Percentiles rank a stretch among this genome's conserved stretches.
These are phyloP conservation scores for Aurantiochytrium sp. DNA, from an alignment of 108 stramenopile species.

Conservation along the genomic window DNA sequence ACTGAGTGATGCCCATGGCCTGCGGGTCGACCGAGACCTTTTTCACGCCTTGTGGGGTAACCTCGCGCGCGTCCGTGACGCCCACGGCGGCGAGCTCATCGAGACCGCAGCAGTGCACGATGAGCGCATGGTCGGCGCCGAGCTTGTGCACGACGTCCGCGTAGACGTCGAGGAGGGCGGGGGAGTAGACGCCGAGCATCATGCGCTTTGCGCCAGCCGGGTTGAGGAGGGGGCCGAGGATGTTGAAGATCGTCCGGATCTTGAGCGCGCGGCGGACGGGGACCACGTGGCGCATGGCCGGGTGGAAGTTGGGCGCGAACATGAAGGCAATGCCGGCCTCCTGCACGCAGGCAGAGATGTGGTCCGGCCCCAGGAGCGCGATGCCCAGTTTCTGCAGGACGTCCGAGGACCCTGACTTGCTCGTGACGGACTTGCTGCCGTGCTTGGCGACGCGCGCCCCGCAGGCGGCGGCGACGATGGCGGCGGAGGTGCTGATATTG, in stretches of 20 bases:
- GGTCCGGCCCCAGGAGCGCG: slow-evolving; percentile 73
- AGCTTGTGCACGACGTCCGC: slow-evolving; percentile 81
- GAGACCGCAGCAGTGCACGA: slow-evolving; percentile 91
- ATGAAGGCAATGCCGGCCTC: slow-evolving; percentile 82
- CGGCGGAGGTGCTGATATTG: slow-evolving; percentile 89
- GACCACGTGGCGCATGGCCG: slow-evolving; percentile 90
- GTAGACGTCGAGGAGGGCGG: slow-evolving; percentile 74
- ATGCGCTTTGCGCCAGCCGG: slow-evolving; percentile 89
- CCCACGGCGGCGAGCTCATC: slow-evolving; percentile 97
- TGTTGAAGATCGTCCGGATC: slow-evolving; percentile 91
- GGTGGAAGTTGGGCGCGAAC: slow-evolving; percentile 96
- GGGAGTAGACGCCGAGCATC: slow-evolving; percentile 94
- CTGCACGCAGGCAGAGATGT: slow-evolving; percentile 84
- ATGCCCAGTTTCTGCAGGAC: slow-evolving; percentile 91
- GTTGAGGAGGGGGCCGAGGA: slow-evolving; percentile 96
- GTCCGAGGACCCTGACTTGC: slow-evolving; percentile 83
- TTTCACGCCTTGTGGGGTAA: slow-evolving; percentile 61
- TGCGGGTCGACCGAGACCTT: slow-evolving; percentile 79
- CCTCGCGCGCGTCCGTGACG: slow-evolving; percentile 40
- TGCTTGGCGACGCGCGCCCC: slow-evolving; percentile 92
- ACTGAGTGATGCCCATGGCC: slow-evolving; percentile 74
- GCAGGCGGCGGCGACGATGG: slow-evolving; percentile 88
- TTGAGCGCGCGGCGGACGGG: slow-evolving; percentile 88
- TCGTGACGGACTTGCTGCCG: slow-evolving; percentile 88
- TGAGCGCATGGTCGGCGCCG: slow-evolving; percentile 88